Base-by-base conservation (phyloP, 2,329 filamentous ascomycete genomes). In the Aspergillus caelatus region DNA sequence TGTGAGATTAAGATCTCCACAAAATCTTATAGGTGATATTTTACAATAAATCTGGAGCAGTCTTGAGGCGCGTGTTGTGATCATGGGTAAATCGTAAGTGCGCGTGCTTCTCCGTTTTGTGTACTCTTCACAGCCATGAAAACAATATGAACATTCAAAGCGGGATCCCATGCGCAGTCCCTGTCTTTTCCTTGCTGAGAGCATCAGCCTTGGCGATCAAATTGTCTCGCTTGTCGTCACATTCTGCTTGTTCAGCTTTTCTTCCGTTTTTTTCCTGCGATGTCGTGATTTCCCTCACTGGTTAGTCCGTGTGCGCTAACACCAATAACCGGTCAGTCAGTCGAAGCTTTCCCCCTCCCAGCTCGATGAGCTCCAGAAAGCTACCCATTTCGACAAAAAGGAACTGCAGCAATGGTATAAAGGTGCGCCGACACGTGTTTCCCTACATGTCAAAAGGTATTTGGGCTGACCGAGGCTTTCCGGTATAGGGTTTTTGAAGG, bases 381-480 rank as follows among this genome's bases (percentile, higher is more conserved):
- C 93, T 65, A 99, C 95, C 68, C 93, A 98, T 81, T 99, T 99
- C 77, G 95, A 99, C 82, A 97, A 97, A 89, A 98, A 98, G 85
- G 95, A 99, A 82, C 82, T 99, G 77, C 95, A 99, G 80, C 94
- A 98, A 89, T 99, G 95, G 95, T 98, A 99, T 82, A 98, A 98
- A 86, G 95, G 95, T 97, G 80, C 68, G 88, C 75, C 14, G 36
- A 16, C 7, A 41, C 11, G 8, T 30, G 19, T 2, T 16, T 28
- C 21, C 19, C 43, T 46, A 9, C 4, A 26, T 14, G 48, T 43
- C 32, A 46, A 32, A 43, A 26, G 26, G 19, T 14, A 39, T 32
- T 11, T 34, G 39, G 36, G 46, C 57, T 61, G 46, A 59, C 45
- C 10, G 48, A 39, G 11, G 6, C 34, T 28, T 61, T 11, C 39